A percentile compares a stretch with the other conserved stretches of the same genome.
Conservation (phyloP, 352 stramenopile species). For the Thalassiosira livingstoniorum region DNA sequence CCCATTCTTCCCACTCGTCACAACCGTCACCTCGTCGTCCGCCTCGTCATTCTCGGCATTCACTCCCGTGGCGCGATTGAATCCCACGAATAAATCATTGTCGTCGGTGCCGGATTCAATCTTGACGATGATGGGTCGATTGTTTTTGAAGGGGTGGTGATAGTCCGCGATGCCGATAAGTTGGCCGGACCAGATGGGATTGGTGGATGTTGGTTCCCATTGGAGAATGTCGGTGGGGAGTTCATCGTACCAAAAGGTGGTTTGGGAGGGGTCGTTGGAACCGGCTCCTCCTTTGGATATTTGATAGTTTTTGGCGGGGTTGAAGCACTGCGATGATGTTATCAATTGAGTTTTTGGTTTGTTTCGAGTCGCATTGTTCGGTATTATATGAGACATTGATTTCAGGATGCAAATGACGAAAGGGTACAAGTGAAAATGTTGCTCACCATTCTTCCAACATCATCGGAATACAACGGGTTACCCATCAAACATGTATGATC, state of each 20-base stretch:
- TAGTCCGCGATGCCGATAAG: slow-evolving; percentile 66
- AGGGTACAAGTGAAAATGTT: neutral
- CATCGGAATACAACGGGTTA: slow-evolving; percentile 50
- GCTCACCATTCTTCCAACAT: slow-evolving; percentile 32
- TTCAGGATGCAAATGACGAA: neutral
- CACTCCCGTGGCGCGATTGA: slow-evolving; percentile 58
- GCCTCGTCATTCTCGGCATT: slow-evolving; percentile 44
- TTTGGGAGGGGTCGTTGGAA: too few relatives aligned
- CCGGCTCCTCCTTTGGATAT: slow-evolving; percentile 19
- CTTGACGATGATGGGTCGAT: slow-evolving; percentile 48
- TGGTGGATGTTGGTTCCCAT: slow-evolving; percentile 24
- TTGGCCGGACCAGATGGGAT: slow-evolving; percentile 25
- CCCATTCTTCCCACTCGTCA: slow-evolving; percentile 41
- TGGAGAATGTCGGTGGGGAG: slow-evolving; percentile 6
- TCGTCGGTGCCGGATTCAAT: slow-evolving; percentile 32
- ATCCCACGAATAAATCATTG: slow-evolving; percentile 51
- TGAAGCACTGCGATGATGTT: slow-evolving; percentile 42
- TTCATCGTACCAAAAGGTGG: slow-evolving; percentile 57
- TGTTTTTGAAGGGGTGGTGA: too few relatives aligned
- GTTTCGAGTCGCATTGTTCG: neutral
- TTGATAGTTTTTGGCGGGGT: slow-evolving; percentile 62
- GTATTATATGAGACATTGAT: neutral
- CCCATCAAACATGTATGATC: slow-evolving; percentile 52
- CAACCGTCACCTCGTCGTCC: slow-evolving; percentile 44
- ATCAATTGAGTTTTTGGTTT: neutral